A percentile compares a stretch with the other conserved stretches of the same genome.
These are phyloP conservation scores for Elongisporangium anandrum DNA, from an alignment of 352 stramenopile genomes.

Conservation along the genomic window DNA sequence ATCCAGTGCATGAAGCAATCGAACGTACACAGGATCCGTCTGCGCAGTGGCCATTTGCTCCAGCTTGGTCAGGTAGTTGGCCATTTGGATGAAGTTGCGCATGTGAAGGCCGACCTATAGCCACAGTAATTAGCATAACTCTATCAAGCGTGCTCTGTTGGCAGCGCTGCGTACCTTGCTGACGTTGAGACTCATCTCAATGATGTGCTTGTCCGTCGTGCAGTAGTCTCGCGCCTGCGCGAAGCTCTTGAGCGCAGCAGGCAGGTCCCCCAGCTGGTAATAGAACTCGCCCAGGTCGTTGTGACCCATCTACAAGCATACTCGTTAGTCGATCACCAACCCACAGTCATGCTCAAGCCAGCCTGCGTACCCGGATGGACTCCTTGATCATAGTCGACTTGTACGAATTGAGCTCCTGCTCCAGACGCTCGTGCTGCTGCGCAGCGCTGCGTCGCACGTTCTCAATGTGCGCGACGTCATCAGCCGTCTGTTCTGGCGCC, in stretches of 20 bases:
- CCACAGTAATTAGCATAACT: too few species aligned
- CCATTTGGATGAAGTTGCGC: conserved; percentile 80
- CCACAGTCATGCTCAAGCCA: neutral
- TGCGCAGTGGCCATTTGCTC: conserved; percentile 72
- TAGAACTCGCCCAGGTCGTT: conserved; percentile 88
- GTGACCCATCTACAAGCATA: conserved; percentile 65
- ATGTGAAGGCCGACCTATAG: conserved; percentile 74
- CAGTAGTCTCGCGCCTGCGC: conserved; percentile 87
- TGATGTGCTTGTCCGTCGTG: conserved; percentile 87
- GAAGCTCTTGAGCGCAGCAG: conserved; percentile 78
- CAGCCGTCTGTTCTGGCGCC: conserved; percentile 26
- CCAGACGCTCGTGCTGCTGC: conserved; percentile 75
- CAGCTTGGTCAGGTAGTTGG: conserved; percentile 86
- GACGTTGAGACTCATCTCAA: conserved; percentile 89
- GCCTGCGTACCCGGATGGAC: conserved; percentile 69
- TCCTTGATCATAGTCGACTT: conserved; percentile 92
- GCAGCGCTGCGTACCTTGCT: conserved; percentile 51
- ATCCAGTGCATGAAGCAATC: neutral
- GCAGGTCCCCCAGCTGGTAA: conserved; percentile 76
- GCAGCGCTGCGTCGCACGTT: conserved; percentile 53
- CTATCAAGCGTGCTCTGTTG: too few species aligned
- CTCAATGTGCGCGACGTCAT: conserved; percentile 52
- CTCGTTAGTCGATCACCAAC: neutral
- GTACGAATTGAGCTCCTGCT: conserved; percentile 89
- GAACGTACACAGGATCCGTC: conserved; percentile 55